Evolutionary conservation across 441 rosid species (phyloP).

Genomic region (Euphorbia celastroides): DNA sequence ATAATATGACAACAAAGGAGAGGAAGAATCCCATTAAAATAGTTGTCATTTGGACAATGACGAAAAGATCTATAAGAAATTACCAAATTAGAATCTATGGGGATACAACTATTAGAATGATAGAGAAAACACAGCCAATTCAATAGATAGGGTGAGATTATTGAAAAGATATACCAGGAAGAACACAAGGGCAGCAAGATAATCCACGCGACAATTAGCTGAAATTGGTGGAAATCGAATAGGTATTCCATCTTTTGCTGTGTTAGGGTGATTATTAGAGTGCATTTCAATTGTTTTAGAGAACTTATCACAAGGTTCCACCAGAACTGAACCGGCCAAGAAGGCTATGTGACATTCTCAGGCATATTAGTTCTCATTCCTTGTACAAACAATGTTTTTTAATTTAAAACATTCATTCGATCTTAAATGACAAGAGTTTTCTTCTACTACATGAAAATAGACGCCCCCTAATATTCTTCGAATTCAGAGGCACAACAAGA

Average conservation of each 20-base stretch:
- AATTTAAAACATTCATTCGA: neutral
- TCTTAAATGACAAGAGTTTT: neutral
- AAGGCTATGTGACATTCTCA: neutral
- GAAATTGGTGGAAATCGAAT: neutral
- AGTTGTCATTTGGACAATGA: neutral
- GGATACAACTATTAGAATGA: neutral
- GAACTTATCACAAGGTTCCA: neutral
- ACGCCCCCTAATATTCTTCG: neutral
- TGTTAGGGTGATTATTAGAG: neutral
- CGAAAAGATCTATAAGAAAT: neutral
- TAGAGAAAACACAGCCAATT: neutral
- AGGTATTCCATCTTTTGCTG: neutral
- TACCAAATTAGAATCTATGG: slow-evolving; percentile 3
- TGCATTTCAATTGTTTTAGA: neutral
- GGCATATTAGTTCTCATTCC: neutral
- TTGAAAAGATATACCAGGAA: neutral
- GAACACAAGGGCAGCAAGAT: neutral
- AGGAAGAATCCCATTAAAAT: slow-evolving; percentile 12
- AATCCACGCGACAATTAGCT: neutral
- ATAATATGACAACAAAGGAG: neutral
- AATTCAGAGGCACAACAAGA: neutral
- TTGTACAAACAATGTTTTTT: neutral
- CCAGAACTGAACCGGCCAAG: neutral
- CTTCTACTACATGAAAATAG: neutral
- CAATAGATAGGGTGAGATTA: neutral